These are phyloP conservation scores for Thalia dealbata DNA, from an alignment of 176 grass and related monocot genomes.

Conservation along the genomic window DNA sequence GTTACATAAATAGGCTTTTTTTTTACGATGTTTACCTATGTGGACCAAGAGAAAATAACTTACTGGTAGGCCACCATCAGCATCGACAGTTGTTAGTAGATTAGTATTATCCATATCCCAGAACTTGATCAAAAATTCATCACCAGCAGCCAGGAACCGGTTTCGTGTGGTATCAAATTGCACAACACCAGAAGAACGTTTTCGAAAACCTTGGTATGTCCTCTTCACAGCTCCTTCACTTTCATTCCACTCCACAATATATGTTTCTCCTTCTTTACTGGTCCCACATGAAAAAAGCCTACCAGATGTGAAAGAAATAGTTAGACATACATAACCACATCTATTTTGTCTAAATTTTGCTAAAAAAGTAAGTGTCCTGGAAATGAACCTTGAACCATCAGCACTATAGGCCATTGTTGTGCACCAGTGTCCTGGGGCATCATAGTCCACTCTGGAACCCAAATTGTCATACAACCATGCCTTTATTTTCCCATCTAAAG, in stretches of 20 bases:
- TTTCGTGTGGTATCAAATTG: conserved; percentile 96
- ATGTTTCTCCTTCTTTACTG: conserved; percentile 98
- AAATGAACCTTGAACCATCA: conserved; percentile 75
- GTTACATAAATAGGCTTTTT: neutral
- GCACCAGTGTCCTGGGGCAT: conserved; percentile 97
- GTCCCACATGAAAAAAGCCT: conserved; percentile 99
- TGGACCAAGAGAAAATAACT: conserved; percentile 1
- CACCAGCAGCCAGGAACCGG: conserved; percentile 85
- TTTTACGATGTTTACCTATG: neutral
- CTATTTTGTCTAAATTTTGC: neutral
- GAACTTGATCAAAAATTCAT: conserved; percentile 93
- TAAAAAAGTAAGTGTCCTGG: neutral
- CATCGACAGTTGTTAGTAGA: conserved; percentile 88
- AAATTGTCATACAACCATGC: conserved; percentile 98
- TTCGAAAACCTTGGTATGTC: conserved; percentile 91
- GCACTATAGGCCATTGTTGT: conserved; percentile 99
- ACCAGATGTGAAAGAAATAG: neutral
- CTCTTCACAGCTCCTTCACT: conserved; percentile 95
- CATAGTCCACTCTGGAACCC: conserved; percentile 99
- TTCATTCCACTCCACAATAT: conserved; percentile 98
- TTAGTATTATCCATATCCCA: conserved; percentile 97
- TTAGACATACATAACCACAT: neutral
- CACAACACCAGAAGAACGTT: conserved; percentile 81
- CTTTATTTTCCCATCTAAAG: conserved; percentile 99
- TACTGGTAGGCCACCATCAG: conserved; percentile 82